Conservation (phyloP, 108 stramenopile genomes). For the Stephanodiscus triporus region DNA sequence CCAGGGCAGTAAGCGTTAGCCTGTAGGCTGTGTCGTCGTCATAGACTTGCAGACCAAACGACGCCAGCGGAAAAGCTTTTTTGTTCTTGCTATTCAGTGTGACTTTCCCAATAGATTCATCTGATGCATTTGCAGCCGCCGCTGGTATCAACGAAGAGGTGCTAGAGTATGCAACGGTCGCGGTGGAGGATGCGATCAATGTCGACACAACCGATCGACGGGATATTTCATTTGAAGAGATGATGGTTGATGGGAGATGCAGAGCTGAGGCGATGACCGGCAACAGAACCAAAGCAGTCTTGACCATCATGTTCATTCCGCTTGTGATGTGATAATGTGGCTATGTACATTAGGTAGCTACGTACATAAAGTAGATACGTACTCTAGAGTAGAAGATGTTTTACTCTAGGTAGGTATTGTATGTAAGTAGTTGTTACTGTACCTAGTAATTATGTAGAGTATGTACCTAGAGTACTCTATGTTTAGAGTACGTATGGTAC, state of each 20-base stretch:
- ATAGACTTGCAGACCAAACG: slow-evolving; percentile 78
- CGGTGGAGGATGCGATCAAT: slow-evolving; percentile 27
- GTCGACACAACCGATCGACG: slow-evolving; percentile 41
- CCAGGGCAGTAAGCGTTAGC: slow-evolving; percentile 68
- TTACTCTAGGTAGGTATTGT: too few species aligned
- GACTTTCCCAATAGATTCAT: slow-evolving; percentile 6
- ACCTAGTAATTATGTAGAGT: too few species aligned
- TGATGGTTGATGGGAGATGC: slow-evolving; percentile 16
- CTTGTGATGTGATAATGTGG: neutral
- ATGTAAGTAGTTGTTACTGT: too few species aligned
- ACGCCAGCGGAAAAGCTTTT: slow-evolving; percentile 65
- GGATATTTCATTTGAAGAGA: slow-evolving; percentile 26
- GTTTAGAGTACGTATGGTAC: too few species aligned
- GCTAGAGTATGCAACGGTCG: slow-evolving; percentile 11
- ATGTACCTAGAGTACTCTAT: too few species aligned
- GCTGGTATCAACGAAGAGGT: neutral
- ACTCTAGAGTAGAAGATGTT: too few species aligned
- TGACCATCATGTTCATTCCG: neutral
- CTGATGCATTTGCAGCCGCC: slow-evolving; percentile 10
- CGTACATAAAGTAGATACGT: too few species aligned
- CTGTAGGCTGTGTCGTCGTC: slow-evolving; percentile 75
- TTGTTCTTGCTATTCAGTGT: slow-evolving; percentile 47
- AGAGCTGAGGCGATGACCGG: slow-evolving; percentile 12
- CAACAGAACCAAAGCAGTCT: neutral
- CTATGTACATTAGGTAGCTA: too few species aligned